Base-by-base conservation (phyloP, 192 early-diverging fungal species). In the Podila epigama region DNA sequence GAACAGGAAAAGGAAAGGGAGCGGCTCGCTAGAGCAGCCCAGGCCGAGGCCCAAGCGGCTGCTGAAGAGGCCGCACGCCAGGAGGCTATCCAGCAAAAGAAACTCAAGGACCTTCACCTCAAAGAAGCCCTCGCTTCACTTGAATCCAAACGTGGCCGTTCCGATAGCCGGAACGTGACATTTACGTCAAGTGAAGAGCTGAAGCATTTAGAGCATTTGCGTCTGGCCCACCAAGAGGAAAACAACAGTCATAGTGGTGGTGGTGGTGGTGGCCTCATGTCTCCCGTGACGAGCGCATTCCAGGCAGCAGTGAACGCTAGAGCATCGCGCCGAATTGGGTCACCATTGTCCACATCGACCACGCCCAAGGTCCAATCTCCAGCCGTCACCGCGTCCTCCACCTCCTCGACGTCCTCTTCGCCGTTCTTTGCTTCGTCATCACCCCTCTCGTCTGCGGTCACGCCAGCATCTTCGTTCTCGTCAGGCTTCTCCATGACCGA, bases 51-150 rank as follows among this genome's bases (percentile, higher is more conserved):
- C 44, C n/a, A 48, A 20, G 44, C 44, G 12, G 52, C 52, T 5
- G 52, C 52, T 0, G 52, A 27, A 15, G 52, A 54, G 29, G 52
- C 52, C 5, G 52, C 27, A 5, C 27, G 29, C 25, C 52, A 32
- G 25, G 52, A 54, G 29, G 52, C 52, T 13, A 54, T 54, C 52
- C 66, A 57, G 32, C 60, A 59, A 13, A 32, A 48, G 18, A 59
- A 66, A 13, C 44, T 33, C 20, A 77, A 77, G 34, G 66, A 64
- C 15, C n/a, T 68, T 3, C 73, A 77, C 40, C 51, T 77, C 13
- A 77, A 77, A 33, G 73, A 77, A 35, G 57, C 73, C 3, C 33
- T 77, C 22, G 73, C 73, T 3, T 77, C 73, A 0, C 42, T 77
- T 6, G 73, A 77, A 44, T 60, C 73, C 12, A 77, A 63, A 36